Evolutionary conservation across 2,329 filamentous ascomycete species (phyloP), one percentile per base, ranked within the genome.

Genomic region (Arthrinium puccinioides): DNA sequence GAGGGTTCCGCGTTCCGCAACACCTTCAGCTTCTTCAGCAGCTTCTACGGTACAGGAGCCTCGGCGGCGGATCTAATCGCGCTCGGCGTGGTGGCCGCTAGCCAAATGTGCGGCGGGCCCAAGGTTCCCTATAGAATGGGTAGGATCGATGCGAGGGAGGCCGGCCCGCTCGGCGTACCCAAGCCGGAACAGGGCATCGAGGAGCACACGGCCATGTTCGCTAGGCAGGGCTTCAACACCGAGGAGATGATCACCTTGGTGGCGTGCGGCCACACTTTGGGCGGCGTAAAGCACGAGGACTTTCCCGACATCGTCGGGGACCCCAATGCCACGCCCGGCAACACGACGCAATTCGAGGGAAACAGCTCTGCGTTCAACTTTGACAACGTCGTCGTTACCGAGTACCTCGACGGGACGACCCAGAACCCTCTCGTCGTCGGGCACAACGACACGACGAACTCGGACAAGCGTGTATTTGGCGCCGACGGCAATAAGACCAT

Each of bases 401-500:
- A 70, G 38, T 72, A 65, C 32, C 34, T 72, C 8, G 53, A 54
- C 14, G 61, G 60, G 5, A 60, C 55, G 1, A 62, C 63, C 15
- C 57, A 55, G 21, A 62, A 72, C 46, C 62, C 66, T 2, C 51
- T 73, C 16, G 58, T 65, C 1, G 55, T 63, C 29, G 56, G 55
- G 2, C 49, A 56, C 25, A 63, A 68, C 38, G 48, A 54, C 4
- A 61, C 59, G 2, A 47, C 53, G 6, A 56, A 52, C 42, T 69
- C 67, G 0, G 69, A 73, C 42, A 53, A 51, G 37, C 55, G 56
- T 4, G 60, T 72, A 16, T 73, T 67, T 42, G 49, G 45, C 20
- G 57, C 65, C 0, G 69, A 72, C 42, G 55, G 52, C 1, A 67
- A 69, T 50, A 55, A 51, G 14, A 69, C 65, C 1, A 64, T 72